These are phyloP conservation scores for Euphorbia celastroides DNA, from an alignment of 441 rosid genomes.

Conservation along the genomic window DNA sequence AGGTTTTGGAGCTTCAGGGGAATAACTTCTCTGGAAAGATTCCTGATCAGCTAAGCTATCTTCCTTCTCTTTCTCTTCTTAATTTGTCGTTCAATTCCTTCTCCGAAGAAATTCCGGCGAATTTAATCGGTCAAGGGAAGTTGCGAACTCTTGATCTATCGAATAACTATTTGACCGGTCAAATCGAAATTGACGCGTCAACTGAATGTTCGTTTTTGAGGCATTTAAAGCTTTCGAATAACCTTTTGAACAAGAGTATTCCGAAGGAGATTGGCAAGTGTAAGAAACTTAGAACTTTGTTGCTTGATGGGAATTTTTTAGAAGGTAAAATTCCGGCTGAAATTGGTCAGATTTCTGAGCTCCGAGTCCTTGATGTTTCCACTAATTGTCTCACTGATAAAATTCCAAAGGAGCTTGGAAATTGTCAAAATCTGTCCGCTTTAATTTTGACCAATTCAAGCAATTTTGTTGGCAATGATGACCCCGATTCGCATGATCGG, in stretches of 20 bases:
- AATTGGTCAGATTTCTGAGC: conserved; percentile 51
- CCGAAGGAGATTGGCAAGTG: conserved; percentile 53
- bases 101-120: conserved; percentile 34
- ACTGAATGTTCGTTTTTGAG: conserved; percentile 37
- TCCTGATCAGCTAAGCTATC: conserved; percentile 36
- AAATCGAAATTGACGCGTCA: conserved; percentile 23
- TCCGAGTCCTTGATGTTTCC: conserved; percentile 60
- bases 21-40: conserved; percentile 55
- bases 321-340: conserved; percentile 49
- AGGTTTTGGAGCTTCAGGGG: conserved; percentile 53
- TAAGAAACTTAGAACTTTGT: conserved; percentile 37
- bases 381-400: conserved; percentile 47
- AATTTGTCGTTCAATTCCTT: conserved; percentile 55
- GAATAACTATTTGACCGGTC: conserved; percentile 39
- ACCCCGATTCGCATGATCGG: conserved; percentile 12
- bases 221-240: conserved; percentile 53
- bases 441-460: conserved; percentile 45
- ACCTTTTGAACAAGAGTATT: conserved; percentile 33
- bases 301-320: conserved; percentile 55
- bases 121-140: conserved; percentile 37
- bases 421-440: conserved; percentile 43
- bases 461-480: conserved; percentile 22
- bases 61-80: conserved; percentile 33
- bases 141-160: conserved; percentile 48
- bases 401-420: conserved; percentile 46